These are phyloP conservation scores for Gracilaria vermiculophylla DNA, from an alignment of 23 red algal genomes.

Conservation along the genomic window DNA sequence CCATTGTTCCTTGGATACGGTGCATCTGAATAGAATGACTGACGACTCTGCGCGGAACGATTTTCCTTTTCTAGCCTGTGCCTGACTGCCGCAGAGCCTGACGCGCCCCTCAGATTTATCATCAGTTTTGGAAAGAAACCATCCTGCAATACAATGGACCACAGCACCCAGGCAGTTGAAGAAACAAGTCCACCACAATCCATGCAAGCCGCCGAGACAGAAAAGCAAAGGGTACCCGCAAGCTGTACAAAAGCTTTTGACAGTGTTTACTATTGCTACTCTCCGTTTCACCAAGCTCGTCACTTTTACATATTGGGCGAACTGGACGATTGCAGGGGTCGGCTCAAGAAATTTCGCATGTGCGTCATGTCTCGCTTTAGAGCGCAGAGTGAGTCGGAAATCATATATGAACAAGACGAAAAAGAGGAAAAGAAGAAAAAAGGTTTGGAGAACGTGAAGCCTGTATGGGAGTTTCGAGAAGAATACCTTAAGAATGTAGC, in stretches of 20 bases:
- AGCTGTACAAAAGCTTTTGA: conserved; percentile 69
- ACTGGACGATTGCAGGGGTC: conserved; percentile 66
- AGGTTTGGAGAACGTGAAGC: not conserved
- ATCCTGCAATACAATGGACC: not conserved
- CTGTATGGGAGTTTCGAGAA: conserved; percentile 58
- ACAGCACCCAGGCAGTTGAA: not conserved
- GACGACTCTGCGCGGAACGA: no score
- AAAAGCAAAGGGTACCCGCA: conserved; percentile 22
- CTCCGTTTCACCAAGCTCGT: conserved; percentile 60
- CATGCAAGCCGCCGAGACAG: not conserved
- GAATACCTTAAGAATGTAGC: conserved; percentile 48
- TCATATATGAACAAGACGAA: conserved; percentile 34
- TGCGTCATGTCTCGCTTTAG: conserved; percentile 59
- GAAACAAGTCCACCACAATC: not conserved
- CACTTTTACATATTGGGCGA: conserved; percentile 43
- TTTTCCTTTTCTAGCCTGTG: no score
- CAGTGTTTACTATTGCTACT: conserved; percentile 68
- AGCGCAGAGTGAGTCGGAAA: conserved; percentile 28
- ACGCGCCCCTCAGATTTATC: not conserved
- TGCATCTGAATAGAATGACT: no score
- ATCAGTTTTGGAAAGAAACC: not conserved
- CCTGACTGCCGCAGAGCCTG: no score
- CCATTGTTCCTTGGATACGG: no score
- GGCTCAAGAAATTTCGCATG: conserved; percentile 49
- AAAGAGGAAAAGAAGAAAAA: not conserved